Conservation (phyloP, 495 filamentous ascomycete species). For the Tetracladium setigerum region DNA sequence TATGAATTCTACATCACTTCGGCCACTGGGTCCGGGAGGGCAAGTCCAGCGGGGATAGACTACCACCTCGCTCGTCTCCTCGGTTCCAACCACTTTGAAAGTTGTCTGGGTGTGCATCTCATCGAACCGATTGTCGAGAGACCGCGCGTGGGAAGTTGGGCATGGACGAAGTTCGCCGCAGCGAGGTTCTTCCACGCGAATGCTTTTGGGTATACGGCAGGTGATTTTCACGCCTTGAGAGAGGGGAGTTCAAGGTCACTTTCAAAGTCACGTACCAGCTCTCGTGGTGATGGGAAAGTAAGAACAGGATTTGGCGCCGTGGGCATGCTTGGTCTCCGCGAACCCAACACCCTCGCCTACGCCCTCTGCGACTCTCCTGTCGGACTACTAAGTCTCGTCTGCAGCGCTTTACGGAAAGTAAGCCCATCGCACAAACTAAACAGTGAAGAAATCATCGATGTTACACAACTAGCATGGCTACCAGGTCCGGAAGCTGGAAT, state of each 20-base stretch:
- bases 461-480: constrained; percentile 40
- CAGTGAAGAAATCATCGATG: constrained; percentile 33
- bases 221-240: constrained; percentile 25
- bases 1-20: constrained; percentile 57
- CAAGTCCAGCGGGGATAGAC: constrained; percentile 36
- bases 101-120: constrained; percentile 56
- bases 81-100: constrained; percentile 41
- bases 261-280: background rate
- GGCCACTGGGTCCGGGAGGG: constrained; percentile 25
- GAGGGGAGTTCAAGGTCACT: background rate
- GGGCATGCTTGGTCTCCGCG: constrained; percentile 23
- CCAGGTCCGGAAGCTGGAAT: constrained; percentile 39
- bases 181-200: constrained; percentile 31
- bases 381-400: constrained; percentile 37
- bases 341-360: constrained; percentile 42
- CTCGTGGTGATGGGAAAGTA: background rate
- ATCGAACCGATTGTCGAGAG: constrained; percentile 35
- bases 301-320: background rate
- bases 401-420: constrained; percentile 28
- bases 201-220: constrained; percentile 32
- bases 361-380: constrained; percentile 46
- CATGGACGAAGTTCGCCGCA: constrained; percentile 35
- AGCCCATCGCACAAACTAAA: constrained; percentile 27
- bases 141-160: constrained; percentile 25
- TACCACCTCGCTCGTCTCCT: constrained; percentile 50